phyloP scores from a whole-genome alignment of 768 basidiomycete species.

The Podaxis rugospora region DNA sequence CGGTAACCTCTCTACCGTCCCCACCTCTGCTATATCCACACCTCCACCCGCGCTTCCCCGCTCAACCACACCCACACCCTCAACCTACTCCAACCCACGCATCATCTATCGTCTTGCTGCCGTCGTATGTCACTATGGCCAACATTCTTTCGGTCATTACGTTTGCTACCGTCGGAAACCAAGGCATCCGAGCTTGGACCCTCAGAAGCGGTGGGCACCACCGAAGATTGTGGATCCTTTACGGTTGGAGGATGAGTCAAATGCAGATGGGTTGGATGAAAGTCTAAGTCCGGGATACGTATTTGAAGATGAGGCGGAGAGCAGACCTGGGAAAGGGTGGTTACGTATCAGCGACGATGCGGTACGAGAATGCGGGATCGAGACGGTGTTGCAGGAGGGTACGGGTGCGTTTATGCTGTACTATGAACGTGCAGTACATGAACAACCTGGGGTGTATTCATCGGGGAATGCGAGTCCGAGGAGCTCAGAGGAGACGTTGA shows the following conservation, averaged over 20 bases:
- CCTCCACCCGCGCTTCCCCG: slow-evolving; percentile 34
- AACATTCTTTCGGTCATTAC: slow-evolving; percentile 93
- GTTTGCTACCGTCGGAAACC: slow-evolving; percentile 88
- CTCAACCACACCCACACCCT: slow-evolving; percentile 16
- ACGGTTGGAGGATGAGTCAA: slow-evolving; percentile 20
- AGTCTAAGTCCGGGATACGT: slow-evolving; percentile 8
- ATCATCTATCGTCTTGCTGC: slow-evolving; percentile 84
- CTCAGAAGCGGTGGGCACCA: slow-evolving; percentile 33
- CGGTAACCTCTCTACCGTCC: slow-evolving; percentile 66
- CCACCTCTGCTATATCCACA: slow-evolving; percentile 67
- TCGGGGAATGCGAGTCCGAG: slow-evolving; percentile 14
- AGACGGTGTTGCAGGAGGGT: slow-evolving; percentile 70
- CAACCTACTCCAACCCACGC: slow-evolving; percentile 38
- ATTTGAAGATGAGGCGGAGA: slow-evolving; percentile 23
- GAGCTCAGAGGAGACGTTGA: slow-evolving; percentile 65
- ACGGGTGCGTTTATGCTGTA: slow-evolving; percentile 88
- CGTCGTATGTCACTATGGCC: slow-evolving; percentile 90
- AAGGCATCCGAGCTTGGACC: slow-evolving; percentile 33
- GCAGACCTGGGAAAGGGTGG: slow-evolving; percentile 68
- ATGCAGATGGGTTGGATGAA: slow-evolving; percentile 17
- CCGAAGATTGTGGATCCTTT: slow-evolving; percentile 29
- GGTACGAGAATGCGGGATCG: slow-evolving; percentile 72
- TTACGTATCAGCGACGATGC: slow-evolving; percentile 83
- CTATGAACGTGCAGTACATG: slow-evolving; percentile 66
- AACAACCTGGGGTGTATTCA: slow-evolving; percentile 22